phyloP scores from a whole-genome alignment of 108 stramenopile species.

The Nitzschia palea region DNA sequence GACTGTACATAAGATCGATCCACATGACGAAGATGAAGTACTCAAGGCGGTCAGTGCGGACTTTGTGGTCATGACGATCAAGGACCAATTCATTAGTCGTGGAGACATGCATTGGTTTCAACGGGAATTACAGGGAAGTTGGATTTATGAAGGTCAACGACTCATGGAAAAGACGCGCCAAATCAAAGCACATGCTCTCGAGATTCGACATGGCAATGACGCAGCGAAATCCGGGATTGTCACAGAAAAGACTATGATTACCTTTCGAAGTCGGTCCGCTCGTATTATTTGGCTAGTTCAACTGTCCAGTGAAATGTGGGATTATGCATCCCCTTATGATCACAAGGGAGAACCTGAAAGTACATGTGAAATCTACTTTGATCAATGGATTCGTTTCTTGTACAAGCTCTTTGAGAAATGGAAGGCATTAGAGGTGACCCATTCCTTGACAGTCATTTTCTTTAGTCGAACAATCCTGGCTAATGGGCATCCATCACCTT shows the following conservation, averaged over 20 bases:
- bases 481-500: constrained; percentile 28
- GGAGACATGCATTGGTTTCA: constrained; percentile 85
- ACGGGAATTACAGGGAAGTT: constrained; percentile 54
- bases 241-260: constrained; percentile 84
- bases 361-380: constrained; percentile 82
- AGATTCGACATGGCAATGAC: constrained; percentile 68
- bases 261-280: constrained; percentile 91
- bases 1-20: constrained; percentile 73
- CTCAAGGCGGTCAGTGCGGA: constrained; percentile 75
- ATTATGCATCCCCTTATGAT: constrained; percentile 78
- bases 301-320: constrained; percentile 96
- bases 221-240: constrained; percentile 72
- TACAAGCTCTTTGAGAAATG: constrained; percentile 80
- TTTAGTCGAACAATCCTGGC: constrained; percentile 87
- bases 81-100: constrained; percentile 88
- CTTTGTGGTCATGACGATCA: constrained; percentile 83
- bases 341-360: constrained; percentile 45
- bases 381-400: constrained; percentile 77
- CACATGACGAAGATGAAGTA: constrained; percentile 46
- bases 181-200: constrained; percentile 71
- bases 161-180: constrained; percentile 44
- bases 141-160: constrained; percentile 87
- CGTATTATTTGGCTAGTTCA: constrained; percentile 97
- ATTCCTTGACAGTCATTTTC: constrained; percentile 93
- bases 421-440: constrained; percentile 83